Evolutionary conservation across 139 green algal species (phyloP).

Genomic region (Mychonastes homosphaera): DNA sequence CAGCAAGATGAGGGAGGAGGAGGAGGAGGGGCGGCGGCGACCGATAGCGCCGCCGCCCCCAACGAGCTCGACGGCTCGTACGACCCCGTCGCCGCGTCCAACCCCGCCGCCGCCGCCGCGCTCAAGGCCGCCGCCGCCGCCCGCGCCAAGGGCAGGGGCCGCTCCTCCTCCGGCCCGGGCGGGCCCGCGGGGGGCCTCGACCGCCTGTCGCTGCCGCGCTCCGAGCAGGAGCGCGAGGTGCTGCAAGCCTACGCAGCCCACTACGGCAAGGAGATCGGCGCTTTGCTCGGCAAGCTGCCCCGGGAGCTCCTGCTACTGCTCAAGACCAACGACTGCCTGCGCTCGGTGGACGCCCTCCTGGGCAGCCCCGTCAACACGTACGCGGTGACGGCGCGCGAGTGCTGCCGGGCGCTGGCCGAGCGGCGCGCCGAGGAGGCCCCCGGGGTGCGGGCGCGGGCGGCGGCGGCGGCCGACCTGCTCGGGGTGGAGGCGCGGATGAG

Average conservation of each 20-base stretch:
- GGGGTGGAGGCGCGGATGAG: slow-evolving; percentile 28
- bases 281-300: slow-evolving; percentile 71
- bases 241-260: slow-evolving; percentile 48
- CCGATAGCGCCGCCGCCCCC: too few species aligned
- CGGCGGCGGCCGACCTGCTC: not conserved
- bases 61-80: too few species aligned
- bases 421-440: slow-evolving; percentile 2
- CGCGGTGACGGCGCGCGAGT: slow-evolving; percentile 72
- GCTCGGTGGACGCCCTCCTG: slow-evolving; percentile 55
- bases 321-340: slow-evolving; percentile 93
- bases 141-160: too few species aligned
- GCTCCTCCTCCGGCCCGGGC: too few species aligned
- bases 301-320: slow-evolving; percentile 81
- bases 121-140: too few species aligned
- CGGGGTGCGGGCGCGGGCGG: slow-evolving; percentile 8
- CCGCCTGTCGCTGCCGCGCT: slow-evolving; percentile 35
- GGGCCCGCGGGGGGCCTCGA: too few species aligned
- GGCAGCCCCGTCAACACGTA: slow-evolving; percentile 71
- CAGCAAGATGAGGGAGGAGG: too few species aligned
- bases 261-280: slow-evolving; percentile 60
- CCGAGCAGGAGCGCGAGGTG: slow-evolving; percentile 28
- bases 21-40: too few species aligned
- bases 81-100: too few species aligned
- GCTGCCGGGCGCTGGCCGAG: slow-evolving; percentile 53
- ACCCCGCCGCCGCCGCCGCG: too few species aligned